These are phyloP conservation scores for Trypanosoma melophagium DNA, from an alignment of 208 protist species.

Conservation along the genomic window DNA sequence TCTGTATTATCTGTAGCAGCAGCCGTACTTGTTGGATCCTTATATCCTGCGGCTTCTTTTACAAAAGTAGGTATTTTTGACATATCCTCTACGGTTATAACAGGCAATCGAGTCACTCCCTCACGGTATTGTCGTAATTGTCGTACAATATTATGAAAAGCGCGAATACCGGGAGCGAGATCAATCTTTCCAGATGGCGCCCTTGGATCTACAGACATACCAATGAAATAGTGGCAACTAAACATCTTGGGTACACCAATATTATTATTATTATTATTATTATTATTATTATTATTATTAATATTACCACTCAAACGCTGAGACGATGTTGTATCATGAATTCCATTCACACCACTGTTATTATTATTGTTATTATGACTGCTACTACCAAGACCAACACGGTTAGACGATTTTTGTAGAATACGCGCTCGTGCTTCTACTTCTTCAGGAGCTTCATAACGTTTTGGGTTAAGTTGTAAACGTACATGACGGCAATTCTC, in stretches of 20 bases:
- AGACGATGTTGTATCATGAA: background rate
- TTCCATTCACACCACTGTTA: background rate
- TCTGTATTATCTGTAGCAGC: conserved; percentile 3
- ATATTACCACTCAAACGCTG: background rate
- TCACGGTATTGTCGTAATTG: conserved; percentile 74
- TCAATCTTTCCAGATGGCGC: conserved; percentile 58
- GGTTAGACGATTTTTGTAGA: conserved; percentile 23
- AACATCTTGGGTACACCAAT: conserved; percentile 1
- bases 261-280: background rate
- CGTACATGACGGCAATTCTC: conserved; percentile 73
- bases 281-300: background rate
- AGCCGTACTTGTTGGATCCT: conserved; percentile 15
- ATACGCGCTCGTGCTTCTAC: conserved; percentile 46
- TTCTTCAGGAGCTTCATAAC: conserved; percentile 83
- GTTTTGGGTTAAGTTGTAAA: conserved; percentile 70
- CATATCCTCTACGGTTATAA: conserved; percentile 66
- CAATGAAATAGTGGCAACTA: conserved; percentile 78
- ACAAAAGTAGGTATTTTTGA: conserved; percentile 70
- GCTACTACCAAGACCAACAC: background rate
- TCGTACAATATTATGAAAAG: conserved; percentile 65
- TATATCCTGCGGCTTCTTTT: conserved; percentile 63
- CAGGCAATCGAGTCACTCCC: conserved; percentile 70
- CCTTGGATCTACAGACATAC: conserved; percentile 71
- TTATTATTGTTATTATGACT: background rate
- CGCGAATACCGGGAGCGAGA: conserved; percentile 61